These are phyloP conservation scores for Xylariaceae sp. DNA, from an alignment of 2,329 filamentous ascomycete genomes.

Conservation along the genomic window DNA sequence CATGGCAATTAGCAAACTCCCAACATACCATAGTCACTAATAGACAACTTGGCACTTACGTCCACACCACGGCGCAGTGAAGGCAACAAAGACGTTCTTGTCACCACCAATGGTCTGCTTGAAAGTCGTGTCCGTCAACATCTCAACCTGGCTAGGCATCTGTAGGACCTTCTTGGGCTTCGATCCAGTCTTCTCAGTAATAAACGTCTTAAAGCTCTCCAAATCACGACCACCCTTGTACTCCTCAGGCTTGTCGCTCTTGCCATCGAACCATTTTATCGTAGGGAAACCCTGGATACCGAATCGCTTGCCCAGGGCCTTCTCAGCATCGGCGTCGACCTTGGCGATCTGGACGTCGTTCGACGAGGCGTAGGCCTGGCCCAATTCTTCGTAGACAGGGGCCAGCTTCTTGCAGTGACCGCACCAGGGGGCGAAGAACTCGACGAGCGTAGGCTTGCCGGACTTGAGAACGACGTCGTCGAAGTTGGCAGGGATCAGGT, in stretches of 20 bases:
- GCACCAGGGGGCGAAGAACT: constrained; percentile 99
- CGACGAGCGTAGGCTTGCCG: constrained; percentile 90
- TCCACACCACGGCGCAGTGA: constrained; percentile 97
- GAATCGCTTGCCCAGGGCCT: constrained; percentile 75
- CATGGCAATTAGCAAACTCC: constrained; percentile 17
- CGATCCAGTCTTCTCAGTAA: constrained; percentile 81
- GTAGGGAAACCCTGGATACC: constrained; percentile 94
- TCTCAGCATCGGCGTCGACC: constrained; percentile 90
- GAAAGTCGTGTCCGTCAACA: constrained; percentile 77
- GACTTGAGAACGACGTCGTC: constrained; percentile 83
- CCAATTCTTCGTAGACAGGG: constrained; percentile 90
- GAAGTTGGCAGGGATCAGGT: constrained; percentile 87
- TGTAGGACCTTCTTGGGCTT: constrained; percentile 72
- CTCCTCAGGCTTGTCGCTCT: constrained; percentile 76
- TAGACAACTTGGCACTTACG: constrained; percentile 57
- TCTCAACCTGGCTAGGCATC: constrained; percentile 68
- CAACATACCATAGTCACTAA: neutral
- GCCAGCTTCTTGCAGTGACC: constrained; percentile 98
- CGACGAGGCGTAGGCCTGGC: constrained; percentile 63
- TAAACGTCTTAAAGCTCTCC: constrained; percentile 75
- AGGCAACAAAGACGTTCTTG: constrained; percentile 88
- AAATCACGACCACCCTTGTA: constrained; percentile 85
- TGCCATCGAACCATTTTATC: constrained; percentile 95
- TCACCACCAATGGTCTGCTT: constrained; percentile 71
- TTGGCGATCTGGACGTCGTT: constrained; percentile 81